Evolutionary conservation across 495 filamentous ascomycete species (phyloP).

Genomic region (Aspergillus kassunensis): DNA sequence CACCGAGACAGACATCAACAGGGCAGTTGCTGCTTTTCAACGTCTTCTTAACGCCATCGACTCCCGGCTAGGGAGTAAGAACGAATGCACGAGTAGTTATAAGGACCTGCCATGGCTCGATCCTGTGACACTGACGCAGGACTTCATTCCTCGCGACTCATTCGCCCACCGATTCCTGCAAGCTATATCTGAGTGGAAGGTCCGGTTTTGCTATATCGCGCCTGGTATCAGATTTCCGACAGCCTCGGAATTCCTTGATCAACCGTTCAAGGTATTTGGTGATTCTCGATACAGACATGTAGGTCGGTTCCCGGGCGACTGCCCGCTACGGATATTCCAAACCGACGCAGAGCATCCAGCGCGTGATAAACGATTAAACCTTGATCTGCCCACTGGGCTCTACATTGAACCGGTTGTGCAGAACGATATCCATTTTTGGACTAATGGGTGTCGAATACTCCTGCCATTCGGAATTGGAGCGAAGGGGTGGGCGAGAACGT

Average conservation of each 20-base stretch:
- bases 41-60: conserved; percentile 6
- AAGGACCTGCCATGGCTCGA: conserved; percentile 11
- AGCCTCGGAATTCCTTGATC: conserved; percentile 6
- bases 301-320: conserved; percentile 1
- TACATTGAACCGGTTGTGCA: conserved; percentile 6
- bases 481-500: conserved; percentile 7
- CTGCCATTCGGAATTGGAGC: conserved; percentile 8
- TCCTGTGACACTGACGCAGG: background rate
- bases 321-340: conserved; percentile 10
- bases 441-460: conserved; percentile 11
- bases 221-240: conserved; percentile 13
- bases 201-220: conserved; percentile 13
- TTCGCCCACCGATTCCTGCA: conserved; percentile 4
- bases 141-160: background rate
- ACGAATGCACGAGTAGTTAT: background rate
- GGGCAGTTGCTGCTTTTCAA: conserved; percentile 7
- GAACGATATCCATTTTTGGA: conserved; percentile 9
- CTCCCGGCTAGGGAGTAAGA: conserved; percentile 3
- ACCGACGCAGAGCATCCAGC: conserved; percentile 6
- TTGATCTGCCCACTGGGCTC: conserved; percentile 5
- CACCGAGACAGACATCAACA: conserved; percentile 9
- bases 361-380: background rate
- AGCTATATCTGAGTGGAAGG: background rate
- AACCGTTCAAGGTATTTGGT: background rate
- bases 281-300: background rate